Percentiles rank a stretch among this genome's conserved stretches.
Evolutionary conservation across 768 basidiomycete species (phyloP).

Genomic region (Tulasnella sp.): DNA sequence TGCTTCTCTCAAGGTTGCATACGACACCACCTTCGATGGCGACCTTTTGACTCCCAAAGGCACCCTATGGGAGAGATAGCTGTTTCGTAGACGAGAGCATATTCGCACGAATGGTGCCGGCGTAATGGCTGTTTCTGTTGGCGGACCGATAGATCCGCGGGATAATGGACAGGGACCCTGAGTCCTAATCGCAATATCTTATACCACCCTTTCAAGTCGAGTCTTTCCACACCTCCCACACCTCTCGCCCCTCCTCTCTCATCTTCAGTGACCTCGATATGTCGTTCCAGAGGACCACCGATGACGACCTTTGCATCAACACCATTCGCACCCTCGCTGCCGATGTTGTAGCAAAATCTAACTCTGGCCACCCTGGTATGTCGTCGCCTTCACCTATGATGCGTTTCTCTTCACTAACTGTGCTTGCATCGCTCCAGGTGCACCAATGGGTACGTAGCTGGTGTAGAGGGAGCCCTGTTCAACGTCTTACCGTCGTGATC

Average conservation of each 20-base stretch:
- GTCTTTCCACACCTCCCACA: neutral
- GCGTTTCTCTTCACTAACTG: neutral
- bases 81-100: too few relatives aligned
- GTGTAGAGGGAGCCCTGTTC: neutral
- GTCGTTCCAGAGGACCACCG: conserved; percentile 20
- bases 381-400: neutral
- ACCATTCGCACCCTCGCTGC: conserved; percentile 68
- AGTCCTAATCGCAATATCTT: neutral
- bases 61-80: too few relatives aligned
- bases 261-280: conserved; percentile 7
- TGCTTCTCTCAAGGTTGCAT: too few relatives aligned
- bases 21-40: too few relatives aligned
- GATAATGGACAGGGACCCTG: neutral
- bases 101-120: too few relatives aligned
- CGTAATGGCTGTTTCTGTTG: too few relatives aligned
- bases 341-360: conserved; percentile 71
- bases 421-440: conserved; percentile 39
- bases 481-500: neutral
- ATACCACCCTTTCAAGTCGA: too few relatives aligned
- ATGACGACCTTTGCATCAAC: conserved; percentile 50
- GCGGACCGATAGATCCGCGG: conserved; percentile 6
- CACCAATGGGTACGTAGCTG: conserved; percentile 57
- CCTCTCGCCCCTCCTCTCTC: neutral
- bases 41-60: too few relatives aligned
- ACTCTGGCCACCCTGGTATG: conserved; percentile 86